phyloP scores from a whole-genome alignment of 352 stramenopile genomes.

The Pythium insidiosum region DNA sequence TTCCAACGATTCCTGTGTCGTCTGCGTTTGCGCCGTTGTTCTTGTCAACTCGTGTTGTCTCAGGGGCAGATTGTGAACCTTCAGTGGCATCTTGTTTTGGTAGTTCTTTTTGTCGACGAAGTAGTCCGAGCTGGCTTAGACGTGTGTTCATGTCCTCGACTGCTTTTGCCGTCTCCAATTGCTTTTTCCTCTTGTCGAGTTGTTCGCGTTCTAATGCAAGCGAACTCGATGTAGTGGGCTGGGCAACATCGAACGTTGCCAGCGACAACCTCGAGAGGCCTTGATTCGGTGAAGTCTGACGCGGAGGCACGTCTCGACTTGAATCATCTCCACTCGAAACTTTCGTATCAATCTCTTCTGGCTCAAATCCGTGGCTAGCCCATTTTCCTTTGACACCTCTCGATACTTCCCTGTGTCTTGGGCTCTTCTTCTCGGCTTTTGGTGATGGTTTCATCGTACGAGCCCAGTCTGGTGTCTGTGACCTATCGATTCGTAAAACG shows the following conservation, averaged over 20 bases:
- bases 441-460: constrained; percentile 19
- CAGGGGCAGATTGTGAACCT: too few species aligned
- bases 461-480: constrained; percentile 55
- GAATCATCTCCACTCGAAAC: too few species aligned
- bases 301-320: too few species aligned
- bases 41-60: background rate
- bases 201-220: constrained; percentile 62
- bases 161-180: constrained; percentile 65
- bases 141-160: constrained; percentile 68
- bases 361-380: too few species aligned
- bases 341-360: too few species aligned
- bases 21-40: background rate
- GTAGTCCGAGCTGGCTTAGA: constrained; percentile 49
- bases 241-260: constrained; percentile 17
- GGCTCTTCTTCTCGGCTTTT: constrained; percentile 10
- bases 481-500: constrained; percentile 31
- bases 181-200: constrained; percentile 59
- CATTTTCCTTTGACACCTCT: too few species aligned
- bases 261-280: constrained; percentile 10
- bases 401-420: background rate
- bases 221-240: constrained; percentile 28
- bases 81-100: too few species aligned
- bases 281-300: background rate
- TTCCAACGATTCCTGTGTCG: constrained; percentile 13
- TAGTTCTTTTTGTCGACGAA: constrained; percentile 20